Evolutionary conservation across 164 flowering plant species (phyloP).

Genomic region (Nymphaea thermarum): DNA sequence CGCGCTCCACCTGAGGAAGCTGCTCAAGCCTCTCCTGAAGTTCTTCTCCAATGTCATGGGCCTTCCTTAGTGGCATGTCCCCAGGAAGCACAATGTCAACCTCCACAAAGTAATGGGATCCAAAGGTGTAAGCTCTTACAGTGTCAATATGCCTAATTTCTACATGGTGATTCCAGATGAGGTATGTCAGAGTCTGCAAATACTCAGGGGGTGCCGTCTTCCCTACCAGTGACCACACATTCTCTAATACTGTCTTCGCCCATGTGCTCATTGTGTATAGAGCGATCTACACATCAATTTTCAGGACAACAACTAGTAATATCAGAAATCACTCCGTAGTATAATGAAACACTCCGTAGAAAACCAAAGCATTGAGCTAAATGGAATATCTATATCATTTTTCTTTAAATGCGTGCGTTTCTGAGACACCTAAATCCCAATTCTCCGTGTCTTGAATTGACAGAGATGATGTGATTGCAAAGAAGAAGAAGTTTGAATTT

Average conservation of each 20-base stretch:
- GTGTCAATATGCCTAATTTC: conserved; percentile 80
- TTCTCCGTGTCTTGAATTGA: too few species aligned
- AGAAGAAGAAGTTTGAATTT: too few species aligned
- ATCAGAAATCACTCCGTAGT: too few species aligned
- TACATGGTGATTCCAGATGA: conserved; percentile 75
- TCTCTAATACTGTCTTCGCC: conserved; percentile 65
- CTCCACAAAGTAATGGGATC: conserved; percentile 75
- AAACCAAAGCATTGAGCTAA: too few species aligned
- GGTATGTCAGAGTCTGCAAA: conserved; percentile 55
- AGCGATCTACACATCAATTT: conserved; percentile 43
- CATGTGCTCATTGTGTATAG: conserved; percentile 71
- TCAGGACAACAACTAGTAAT: too few species aligned
- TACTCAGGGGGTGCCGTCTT: conserved; percentile 76
- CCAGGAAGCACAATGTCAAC: conserved; percentile 75
- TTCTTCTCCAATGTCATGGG: conserved; percentile 75
- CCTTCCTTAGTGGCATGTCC: conserved; percentile 48
- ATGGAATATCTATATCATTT: too few species aligned
- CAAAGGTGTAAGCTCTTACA: conserved; percentile 76
- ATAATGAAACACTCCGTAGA: too few species aligned
- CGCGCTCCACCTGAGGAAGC: conserved; percentile 67
- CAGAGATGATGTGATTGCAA: too few species aligned
- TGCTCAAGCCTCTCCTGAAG: conserved; percentile 80
- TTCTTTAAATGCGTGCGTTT: too few species aligned
- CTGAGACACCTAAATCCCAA: too few species aligned
- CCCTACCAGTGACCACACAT: conserved; percentile 62